Conservation (phyloP, 1,284 basidiomycete genomes). For the Lignosus rhinocerotis region DNA sequence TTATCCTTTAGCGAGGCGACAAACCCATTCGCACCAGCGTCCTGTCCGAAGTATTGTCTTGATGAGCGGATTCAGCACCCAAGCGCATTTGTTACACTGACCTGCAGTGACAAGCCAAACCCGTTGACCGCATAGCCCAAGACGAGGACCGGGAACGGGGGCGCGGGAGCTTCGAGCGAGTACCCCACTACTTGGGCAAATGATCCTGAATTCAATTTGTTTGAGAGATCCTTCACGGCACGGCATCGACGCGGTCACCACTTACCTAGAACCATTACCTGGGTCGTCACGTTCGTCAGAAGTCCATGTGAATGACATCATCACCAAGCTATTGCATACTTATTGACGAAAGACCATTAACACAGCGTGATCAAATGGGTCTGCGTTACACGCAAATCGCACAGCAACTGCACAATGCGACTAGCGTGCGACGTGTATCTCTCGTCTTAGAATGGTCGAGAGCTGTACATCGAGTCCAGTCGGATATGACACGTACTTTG, state of each 20-base stretch:
- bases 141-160: conserved; percentile 69
- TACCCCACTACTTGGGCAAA: conserved; percentile 50
- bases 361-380: too few relatives aligned
- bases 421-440: too few relatives aligned
- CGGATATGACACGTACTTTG: conserved; percentile 37
- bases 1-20: conserved; percentile 49
- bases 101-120: conserved; percentile 43
- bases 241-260: neutral
- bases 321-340: too few relatives aligned
- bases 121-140: conserved; percentile 62
- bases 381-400: too few relatives aligned
- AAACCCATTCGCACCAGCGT: conserved; percentile 59
- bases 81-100: neutral
- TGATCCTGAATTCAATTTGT: conserved; percentile 23
- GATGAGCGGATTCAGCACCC: too few relatives aligned
- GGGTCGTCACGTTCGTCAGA: neutral
- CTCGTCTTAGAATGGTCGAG: neutral
- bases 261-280: conserved; percentile 35
- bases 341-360: too few relatives aligned
- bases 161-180: conserved; percentile 54
- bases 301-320: neutral
- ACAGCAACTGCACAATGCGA: too few relatives aligned
- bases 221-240: neutral
- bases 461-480: neutral
- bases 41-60: conserved; percentile 27